Evolutionary conservation across 2,329 filamentous ascomycete species (phyloP).

Genomic region (Xenoacremonium recifei): DNA sequence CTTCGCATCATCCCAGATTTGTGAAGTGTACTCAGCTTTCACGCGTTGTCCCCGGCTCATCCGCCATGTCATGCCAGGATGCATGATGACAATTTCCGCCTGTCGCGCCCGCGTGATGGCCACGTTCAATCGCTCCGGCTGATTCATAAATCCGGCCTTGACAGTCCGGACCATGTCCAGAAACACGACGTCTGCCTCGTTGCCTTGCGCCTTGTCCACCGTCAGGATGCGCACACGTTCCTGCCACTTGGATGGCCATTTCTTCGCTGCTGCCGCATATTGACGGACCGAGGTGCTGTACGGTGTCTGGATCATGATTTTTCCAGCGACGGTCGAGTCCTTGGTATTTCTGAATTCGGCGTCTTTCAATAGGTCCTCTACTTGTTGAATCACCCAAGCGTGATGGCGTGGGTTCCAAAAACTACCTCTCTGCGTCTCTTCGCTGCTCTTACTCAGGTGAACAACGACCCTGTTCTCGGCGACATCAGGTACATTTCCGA

Average conservation of each 20-base stretch:
- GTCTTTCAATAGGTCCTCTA: slow-evolving; percentile 30
- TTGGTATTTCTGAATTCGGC: slow-evolving; percentile 30
- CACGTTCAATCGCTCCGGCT: slow-evolving; percentile 44
- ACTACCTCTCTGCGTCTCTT: slow-evolving; percentile 30
- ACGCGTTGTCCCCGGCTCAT: slow-evolving; percentile 6
- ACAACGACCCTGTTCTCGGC: slow-evolving; percentile 38
- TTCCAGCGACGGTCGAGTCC: slow-evolving; percentile 25
- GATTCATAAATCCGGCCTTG: slow-evolving; percentile 40
- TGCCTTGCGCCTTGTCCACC: slow-evolving; percentile 45
- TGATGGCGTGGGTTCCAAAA: slow-evolving; percentile 41
- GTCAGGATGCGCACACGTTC: slow-evolving; percentile 40
- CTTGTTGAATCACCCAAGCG: slow-evolving; percentile 34
- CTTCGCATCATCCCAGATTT: slow-evolving; percentile 32
- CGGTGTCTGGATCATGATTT: slow-evolving; percentile 43
- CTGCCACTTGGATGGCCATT: slow-evolving; percentile 26
- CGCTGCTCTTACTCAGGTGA: slow-evolving; percentile 24
- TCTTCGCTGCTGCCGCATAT: slow-evolving; percentile 31
- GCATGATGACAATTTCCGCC: slow-evolving; percentile 46
- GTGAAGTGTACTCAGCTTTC: slow-evolving; percentile 23
- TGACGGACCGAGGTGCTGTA: slow-evolving; percentile 38
- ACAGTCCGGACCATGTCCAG: slow-evolving; percentile 45
- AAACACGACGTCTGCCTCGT: slow-evolving; percentile 47
- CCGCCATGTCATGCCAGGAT: slow-evolving; percentile 32
- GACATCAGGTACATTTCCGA: slow-evolving; percentile 19
- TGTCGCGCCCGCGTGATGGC: slow-evolving; percentile 44